Percentiles rank a stretch among this genome's conserved stretches.
Evolutionary conservation across 768 basidiomycete species (phyloP).

Genomic region (Leccinum pellstonianum): DNA sequence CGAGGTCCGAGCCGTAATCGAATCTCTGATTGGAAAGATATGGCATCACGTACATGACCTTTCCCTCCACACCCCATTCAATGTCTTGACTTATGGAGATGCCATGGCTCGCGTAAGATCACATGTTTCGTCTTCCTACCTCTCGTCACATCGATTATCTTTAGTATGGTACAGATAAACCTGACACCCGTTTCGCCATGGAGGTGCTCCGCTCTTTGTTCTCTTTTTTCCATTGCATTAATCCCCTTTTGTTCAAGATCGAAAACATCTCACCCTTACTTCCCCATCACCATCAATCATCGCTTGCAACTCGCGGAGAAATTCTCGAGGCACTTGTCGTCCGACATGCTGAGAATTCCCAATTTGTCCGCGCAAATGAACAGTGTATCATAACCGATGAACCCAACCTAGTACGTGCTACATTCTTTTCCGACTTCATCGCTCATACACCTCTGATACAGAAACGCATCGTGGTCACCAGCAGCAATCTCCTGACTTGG

Average conservation of each 20-base stretch:
- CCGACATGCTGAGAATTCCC: conserved; percentile 26
- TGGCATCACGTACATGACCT: conserved; percentile 73
- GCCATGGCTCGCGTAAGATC: conserved; percentile 82
- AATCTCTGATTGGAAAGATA: conserved; percentile 68
- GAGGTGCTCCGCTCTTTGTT: conserved; percentile 54
- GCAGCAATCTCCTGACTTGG: conserved; percentile 48
- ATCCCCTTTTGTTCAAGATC: conserved; percentile 30
- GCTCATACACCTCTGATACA: conserved; percentile 26
- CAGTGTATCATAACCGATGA: conserved; percentile 18
- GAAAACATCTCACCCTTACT: conserved; percentile 33
- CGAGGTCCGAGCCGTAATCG: conserved; percentile 78
- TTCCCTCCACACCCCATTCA: conserved; percentile 60
- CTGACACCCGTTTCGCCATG: conserved; percentile 84
- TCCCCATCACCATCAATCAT: conserved; percentile 25
- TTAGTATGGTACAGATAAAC: conserved; percentile 93
- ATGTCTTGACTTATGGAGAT: conserved; percentile 84
- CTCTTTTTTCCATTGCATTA: conserved; percentile 8
- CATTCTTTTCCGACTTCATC: background rate
- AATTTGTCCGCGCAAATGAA: conserved; percentile 32
- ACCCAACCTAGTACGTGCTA: conserved; percentile 26
- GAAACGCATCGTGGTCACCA: conserved; percentile 52
- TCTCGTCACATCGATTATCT: conserved; percentile 19
- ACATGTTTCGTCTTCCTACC: conserved; percentile 8
- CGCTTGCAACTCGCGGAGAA: conserved; percentile 27
- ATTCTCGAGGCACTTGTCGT: conserved; percentile 35